Conservation (phyloP, 139 green algal genomes). For the Micractinium conductrix region DNA sequence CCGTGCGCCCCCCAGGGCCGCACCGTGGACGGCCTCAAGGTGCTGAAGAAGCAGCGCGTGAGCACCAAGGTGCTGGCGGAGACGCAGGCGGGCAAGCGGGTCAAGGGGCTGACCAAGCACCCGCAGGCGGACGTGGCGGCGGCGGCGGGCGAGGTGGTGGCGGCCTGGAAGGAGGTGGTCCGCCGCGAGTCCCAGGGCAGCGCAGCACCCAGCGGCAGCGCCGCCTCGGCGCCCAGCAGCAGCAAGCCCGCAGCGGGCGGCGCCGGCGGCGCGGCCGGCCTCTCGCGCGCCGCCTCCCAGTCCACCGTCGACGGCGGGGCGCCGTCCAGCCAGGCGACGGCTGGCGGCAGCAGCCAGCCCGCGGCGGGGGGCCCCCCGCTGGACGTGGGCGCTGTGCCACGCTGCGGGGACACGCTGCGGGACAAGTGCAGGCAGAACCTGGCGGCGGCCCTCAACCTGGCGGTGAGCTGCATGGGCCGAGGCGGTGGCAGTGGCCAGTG, state of each 20-base stretch:
- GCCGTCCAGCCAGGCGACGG: conserved; percentile 15
- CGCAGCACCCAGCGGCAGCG: neutral
- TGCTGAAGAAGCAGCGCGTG: conserved; percentile 58
- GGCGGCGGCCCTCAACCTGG: conserved; percentile 17
- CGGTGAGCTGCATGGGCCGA: neutral
- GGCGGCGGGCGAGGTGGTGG: conserved; percentile 64
- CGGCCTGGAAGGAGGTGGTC: conserved; percentile 76
- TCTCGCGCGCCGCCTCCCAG: neutral
- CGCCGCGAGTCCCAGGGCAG: no score
- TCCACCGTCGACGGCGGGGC: neutral
- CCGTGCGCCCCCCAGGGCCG: conserved; percentile 26
- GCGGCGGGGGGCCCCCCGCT: neutral
- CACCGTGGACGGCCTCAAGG: conserved; percentile 69
- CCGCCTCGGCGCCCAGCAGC: neutral
- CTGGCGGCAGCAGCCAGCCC: neutral
- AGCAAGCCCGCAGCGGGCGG: neutral
- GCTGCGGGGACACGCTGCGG: conserved; percentile 57
- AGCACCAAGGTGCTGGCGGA: conserved; percentile 69
- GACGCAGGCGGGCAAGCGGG: conserved; percentile 79
- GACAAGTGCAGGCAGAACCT: conserved; percentile 69
- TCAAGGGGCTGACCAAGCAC: conserved; percentile 83
- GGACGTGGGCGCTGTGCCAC: neutral
- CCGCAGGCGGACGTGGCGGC: conserved; percentile 45
- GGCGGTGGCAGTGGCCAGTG: neutral
- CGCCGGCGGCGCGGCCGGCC: conserved; percentile 2